Evolutionary conservation across 495 filamentous ascomycete genomes (phyloP).

Genomic region (Tuber umbilicatum): DNA sequence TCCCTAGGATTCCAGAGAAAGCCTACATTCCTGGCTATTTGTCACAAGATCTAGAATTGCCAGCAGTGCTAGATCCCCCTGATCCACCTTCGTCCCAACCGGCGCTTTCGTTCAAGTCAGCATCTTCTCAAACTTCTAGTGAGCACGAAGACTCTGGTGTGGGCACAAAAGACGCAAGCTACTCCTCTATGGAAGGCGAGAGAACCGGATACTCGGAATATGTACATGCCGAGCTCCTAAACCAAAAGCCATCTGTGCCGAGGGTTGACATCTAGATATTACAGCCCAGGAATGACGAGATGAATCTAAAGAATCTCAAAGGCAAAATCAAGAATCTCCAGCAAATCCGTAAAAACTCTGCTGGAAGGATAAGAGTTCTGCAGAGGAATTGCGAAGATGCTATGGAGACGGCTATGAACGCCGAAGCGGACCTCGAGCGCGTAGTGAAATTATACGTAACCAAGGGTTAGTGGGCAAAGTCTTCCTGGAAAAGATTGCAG

Average conservation of each 20-base stretch:
- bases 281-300: neutral
- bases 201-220: neutral
- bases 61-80: neutral
- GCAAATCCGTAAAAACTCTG: neutral
- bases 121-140: neutral
- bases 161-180: neutral
- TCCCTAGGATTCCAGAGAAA: neutral
- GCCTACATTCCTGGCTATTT: neutral
- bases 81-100: neutral
- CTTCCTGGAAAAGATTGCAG: neutral
- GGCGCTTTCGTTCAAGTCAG: neutral
- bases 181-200: neutral
- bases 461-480: neutral
- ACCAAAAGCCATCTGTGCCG: neutral
- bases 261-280: neutral
- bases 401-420: neutral
- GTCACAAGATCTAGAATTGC: neutral
- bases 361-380: neutral
- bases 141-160: neutral
- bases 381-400: neutral
- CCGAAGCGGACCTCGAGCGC: neutral
- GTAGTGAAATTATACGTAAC: neutral
- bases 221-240: neutral
- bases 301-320: neutral
- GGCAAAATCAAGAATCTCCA: neutral